These are phyloP conservation scores for Neckera pumila DNA, from an alignment of 225 moss, liverwort and hornwort genomes.

Conservation along the genomic window DNA sequence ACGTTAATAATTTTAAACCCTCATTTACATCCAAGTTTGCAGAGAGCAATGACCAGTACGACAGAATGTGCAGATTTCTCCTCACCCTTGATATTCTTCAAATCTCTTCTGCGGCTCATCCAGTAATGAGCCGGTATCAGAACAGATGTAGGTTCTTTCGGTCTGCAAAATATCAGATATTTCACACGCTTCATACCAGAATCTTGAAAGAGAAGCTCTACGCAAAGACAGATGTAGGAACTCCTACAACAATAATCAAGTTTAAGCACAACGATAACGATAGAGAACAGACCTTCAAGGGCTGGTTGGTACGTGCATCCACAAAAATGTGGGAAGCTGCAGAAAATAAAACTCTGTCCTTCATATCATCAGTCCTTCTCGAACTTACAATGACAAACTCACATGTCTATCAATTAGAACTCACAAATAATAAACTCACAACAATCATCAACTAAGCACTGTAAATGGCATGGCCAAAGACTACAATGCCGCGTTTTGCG, in stretches of 20 bases:
- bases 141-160: constrained; percentile 68
- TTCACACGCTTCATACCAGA: neutral
- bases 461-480: neutral
- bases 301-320: constrained; percentile 74
- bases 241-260: neutral
- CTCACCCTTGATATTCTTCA: constrained; percentile 82
- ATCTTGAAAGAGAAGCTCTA: neutral
- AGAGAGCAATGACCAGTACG: neutral
- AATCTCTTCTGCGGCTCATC: constrained; percentile 73
- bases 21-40: neutral
- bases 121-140: constrained; percentile 72
- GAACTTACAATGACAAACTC: neutral
- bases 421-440: neutral
- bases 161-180: constrained; percentile 45
- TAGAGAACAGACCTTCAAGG: constrained; percentile 60
- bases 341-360: neutral
- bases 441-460: neutral
- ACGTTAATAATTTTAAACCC: neutral
- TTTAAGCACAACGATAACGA: neutral
- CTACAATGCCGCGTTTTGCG: neutral
- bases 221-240: neutral
- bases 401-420: neutral
- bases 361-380: neutral
- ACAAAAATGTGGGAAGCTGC: constrained; percentile 83
- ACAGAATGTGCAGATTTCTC: neutral